phyloP scores from a whole-genome alignment of 2,329 filamentous ascomycete genomes.

The Fonsecaea multimorphosa region DNA sequence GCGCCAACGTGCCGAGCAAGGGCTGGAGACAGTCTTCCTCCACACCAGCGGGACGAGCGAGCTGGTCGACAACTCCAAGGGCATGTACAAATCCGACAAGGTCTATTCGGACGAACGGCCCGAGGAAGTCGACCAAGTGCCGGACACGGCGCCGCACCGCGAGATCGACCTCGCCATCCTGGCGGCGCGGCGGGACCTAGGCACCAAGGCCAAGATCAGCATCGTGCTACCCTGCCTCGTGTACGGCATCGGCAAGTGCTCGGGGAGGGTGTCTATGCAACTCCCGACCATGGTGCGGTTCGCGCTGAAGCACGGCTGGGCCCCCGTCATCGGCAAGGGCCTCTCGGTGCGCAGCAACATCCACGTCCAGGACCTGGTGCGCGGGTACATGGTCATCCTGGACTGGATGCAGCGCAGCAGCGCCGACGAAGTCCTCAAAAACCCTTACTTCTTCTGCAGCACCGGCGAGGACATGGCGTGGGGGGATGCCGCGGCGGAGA shows the following conservation, averaged over 20 bases:
- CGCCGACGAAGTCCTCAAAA: conserved; percentile 44
- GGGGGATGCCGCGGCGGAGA: conserved; percentile 48
- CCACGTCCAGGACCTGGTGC: conserved; percentile 57
- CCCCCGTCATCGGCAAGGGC: conserved; percentile 54
- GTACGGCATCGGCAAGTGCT: conserved; percentile 51
- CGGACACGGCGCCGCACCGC: conserved; percentile 53
- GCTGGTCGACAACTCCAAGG: conserved; percentile 48
- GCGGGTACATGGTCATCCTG: conserved; percentile 53
- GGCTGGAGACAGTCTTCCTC: conserved; percentile 53
- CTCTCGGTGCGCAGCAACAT: conserved; percentile 51
- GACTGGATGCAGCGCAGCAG: conserved; percentile 50
- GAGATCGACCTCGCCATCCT: conserved; percentile 55
- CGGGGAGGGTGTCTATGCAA: conserved; percentile 54
- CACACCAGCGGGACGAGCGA: conserved; percentile 48
- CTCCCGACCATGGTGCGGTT: conserved; percentile 56
- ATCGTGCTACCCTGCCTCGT: conserved; percentile 57
- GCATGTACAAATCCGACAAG: conserved; percentile 46
- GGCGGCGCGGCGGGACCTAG: conserved; percentile 45
- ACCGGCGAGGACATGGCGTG: conserved; percentile 53
- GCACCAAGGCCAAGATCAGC: conserved; percentile 50
- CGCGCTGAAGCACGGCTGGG: conserved; percentile 56
- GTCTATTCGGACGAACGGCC: conserved; percentile 53
- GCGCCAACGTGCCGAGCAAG: conserved; percentile 46
- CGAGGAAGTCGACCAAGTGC: conserved; percentile 49
- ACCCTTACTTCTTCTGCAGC: conserved; percentile 58